phyloP scores from a whole-genome alignment of 176 grass and related monocot species.

The Echinochloa phyllopogon region DNA sequence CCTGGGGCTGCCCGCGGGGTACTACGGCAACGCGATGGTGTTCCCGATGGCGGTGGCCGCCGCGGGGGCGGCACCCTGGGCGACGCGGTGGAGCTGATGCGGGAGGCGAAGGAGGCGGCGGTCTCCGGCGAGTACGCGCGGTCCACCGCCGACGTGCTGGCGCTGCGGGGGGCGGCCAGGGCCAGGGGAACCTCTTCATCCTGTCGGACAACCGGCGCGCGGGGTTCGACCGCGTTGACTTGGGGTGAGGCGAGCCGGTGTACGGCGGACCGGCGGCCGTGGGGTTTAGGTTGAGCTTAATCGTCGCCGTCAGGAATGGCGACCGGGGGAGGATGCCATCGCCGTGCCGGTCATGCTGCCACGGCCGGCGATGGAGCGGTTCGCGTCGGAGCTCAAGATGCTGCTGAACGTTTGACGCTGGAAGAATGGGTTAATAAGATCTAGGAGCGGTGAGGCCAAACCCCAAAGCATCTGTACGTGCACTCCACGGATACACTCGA shows the following conservation, averaged over 20 bases:
- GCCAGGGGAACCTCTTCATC: not conserved
- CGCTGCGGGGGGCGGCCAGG: conserved; percentile 32
- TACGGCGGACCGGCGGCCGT: conserved; percentile 26
- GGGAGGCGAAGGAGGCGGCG: conserved; percentile 35
- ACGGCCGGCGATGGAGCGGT: conserved; percentile 36
- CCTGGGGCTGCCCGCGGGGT: conserved; percentile 17
- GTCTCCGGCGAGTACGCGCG: conserved; percentile 40
- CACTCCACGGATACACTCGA: too few relatives aligned
- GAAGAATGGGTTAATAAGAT: too few relatives aligned
- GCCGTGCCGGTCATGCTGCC: conserved; percentile 41
- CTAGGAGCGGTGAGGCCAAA: too few relatives aligned
- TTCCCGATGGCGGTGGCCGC: not conserved
- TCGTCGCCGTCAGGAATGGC: not conserved
- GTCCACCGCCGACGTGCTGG: conserved; percentile 46
- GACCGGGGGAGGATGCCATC: conserved; percentile 24
- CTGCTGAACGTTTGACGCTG: not conserved
- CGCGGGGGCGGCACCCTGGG: not conserved
- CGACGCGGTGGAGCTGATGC: conserved; percentile 37
- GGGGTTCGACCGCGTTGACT: conserved; percentile 31
- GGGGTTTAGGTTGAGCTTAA: not conserved
- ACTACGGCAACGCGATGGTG: conserved; percentile 57
- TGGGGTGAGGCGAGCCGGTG: conserved; percentile 43
- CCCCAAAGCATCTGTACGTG: too few relatives aligned
- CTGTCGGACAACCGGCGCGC: conserved; percentile 42
- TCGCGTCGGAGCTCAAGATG: conserved; percentile 28